These are phyloP conservation scores for Fusarium irregulare DNA, from an alignment of 2,329 filamentous ascomycete species.

Conservation along the genomic window DNA sequence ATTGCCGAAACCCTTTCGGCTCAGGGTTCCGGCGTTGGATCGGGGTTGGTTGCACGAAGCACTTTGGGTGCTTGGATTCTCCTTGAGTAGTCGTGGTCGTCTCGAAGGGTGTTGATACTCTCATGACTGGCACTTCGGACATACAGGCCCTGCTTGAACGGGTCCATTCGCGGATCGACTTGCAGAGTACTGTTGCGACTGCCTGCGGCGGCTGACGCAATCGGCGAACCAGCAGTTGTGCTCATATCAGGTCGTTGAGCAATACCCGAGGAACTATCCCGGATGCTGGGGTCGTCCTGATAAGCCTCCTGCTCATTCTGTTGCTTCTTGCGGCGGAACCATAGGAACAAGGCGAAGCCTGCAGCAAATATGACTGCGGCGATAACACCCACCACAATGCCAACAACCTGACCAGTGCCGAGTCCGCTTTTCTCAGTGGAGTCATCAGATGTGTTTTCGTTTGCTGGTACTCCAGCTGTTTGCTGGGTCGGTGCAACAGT, in stretches of 20 bases:
- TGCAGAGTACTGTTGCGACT: slow-evolving; percentile 66
- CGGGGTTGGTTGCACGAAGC: slow-evolving; percentile 72
- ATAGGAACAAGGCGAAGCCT: slow-evolving; percentile 55
- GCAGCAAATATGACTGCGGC: slow-evolving; percentile 55
- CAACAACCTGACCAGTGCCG: slow-evolving; percentile 61
- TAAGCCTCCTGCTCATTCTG: slow-evolving; percentile 57
- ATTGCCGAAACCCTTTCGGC: slow-evolving; percentile 3
- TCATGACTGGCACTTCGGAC: slow-evolving; percentile 69
- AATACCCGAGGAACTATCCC: slow-evolving; percentile 64
- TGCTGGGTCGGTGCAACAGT: slow-evolving; percentile 60
- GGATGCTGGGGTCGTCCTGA: slow-evolving; percentile 59
- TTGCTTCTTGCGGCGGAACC: slow-evolving; percentile 59
- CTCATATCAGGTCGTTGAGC: slow-evolving; percentile 59
- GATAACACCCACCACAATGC: slow-evolving; percentile 64
- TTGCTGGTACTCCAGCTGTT: slow-evolving; percentile 34
- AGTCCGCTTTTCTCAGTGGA: slow-evolving; percentile 47
- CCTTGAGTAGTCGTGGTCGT: slow-evolving; percentile 74
- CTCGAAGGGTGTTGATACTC: slow-evolving; percentile 71
- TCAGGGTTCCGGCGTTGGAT: slow-evolving; percentile 54
- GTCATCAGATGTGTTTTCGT: slow-evolving; percentile 29
- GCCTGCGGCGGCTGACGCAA: slow-evolving; percentile 51
- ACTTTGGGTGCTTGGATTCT: slow-evolving; percentile 67
- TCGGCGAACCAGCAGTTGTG: slow-evolving; percentile 46
- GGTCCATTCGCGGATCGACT: slow-evolving; percentile 72
- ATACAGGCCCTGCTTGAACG: slow-evolving; percentile 68